Evolutionary conservation across 1,139 yeast species (phyloP), one percentile per base, ranked within the genome.

Genomic region (Diutina neorugosa): DNA sequence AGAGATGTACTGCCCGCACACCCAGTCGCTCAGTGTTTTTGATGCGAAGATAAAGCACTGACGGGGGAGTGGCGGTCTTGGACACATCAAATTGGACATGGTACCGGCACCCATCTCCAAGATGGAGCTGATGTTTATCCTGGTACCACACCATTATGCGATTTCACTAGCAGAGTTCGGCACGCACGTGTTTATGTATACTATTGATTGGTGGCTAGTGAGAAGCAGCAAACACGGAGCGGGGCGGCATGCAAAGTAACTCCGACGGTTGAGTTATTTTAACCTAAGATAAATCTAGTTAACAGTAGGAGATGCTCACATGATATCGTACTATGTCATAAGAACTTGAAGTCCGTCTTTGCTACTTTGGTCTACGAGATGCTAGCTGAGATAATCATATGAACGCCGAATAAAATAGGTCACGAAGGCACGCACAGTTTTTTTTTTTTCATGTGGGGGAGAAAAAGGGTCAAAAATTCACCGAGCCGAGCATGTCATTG

Each of bases 1-100:
- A 60, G 41, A 75, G 56, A 58, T 80, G 83, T 41, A 81, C 69
- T 2, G 86, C 82, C 51, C 84, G 63, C 21, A 81, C 68, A 7
- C 77, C 59, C 1, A 80, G 65, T 48, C 65, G 70, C 58, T 81
- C 86, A 23, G 68, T 65, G 62, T 82, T 82, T 58, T 76, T 77
- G 41, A 81, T 64, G 23, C 80, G 67, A 41, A 80, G 63, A 57
- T 62, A 73, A 42, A 74, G 63, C 44, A 61, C 16, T 2, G 50
- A 16, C 14, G 50, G 37, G 11, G 37, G 50, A 60, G 41, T n/a
- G 40, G 41, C 44, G 2, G 23, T 14, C 16, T 16, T 16, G 20
- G 37, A 50, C 5, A 16, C 20, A 20, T 31, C 41, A 9, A 37
- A 19, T 7, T 19, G 31, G 37, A 50, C 18, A 7, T 21, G 44